Conservation (phyloP, 2,329 filamentous ascomycete species). For the Cryphonectria radicalis region DNA sequence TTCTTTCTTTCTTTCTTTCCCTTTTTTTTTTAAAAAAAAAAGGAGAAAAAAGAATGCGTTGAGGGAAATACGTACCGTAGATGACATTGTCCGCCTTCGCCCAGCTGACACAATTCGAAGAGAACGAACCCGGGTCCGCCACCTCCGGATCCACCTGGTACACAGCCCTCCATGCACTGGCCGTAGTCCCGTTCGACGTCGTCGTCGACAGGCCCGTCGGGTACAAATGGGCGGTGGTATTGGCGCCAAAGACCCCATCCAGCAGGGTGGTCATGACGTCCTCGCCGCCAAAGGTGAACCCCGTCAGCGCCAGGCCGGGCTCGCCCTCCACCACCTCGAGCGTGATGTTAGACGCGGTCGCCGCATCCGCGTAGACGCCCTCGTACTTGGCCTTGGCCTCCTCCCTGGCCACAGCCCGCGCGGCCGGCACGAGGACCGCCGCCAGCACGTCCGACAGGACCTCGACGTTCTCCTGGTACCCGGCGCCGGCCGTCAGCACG, state of each 20-base stretch:
- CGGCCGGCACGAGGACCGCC: slow-evolving; percentile 36
- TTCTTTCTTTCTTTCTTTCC: too few relatives aligned
- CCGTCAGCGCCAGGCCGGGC: slow-evolving; percentile 37
- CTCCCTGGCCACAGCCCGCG: slow-evolving; percentile 36
- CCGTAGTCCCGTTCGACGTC: slow-evolving; percentile 34
- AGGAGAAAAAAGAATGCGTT: background rate
- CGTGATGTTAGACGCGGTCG: slow-evolving; percentile 36
- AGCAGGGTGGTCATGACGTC: slow-evolving; percentile 37
- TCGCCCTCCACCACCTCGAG: slow-evolving; percentile 37
- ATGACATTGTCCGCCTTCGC: slow-evolving; percentile 1
- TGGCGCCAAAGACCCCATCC: slow-evolving; percentile 32
- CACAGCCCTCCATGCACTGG: slow-evolving; percentile 39
- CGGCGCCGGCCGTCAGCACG: slow-evolving; percentile 37
- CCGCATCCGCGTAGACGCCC: slow-evolving; percentile 34
- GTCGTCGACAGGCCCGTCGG: slow-evolving; percentile 37
- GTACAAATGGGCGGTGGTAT: slow-evolving; percentile 39
- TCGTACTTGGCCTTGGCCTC: slow-evolving; percentile 37
- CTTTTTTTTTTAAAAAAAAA: background rate
- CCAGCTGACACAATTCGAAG: slow-evolving; percentile 31
- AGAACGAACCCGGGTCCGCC: slow-evolving; percentile 40
- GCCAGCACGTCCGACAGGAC: slow-evolving; percentile 37
- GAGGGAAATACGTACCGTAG: background rate
- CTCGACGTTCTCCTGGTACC: slow-evolving; percentile 35
- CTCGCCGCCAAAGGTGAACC: slow-evolving; percentile 41
- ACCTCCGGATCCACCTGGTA: slow-evolving; percentile 38